These are phyloP conservation scores for Golubevia pallescens DNA, from an alignment of 1,284 basidiomycete genomes.

Conservation along the genomic window DNA sequence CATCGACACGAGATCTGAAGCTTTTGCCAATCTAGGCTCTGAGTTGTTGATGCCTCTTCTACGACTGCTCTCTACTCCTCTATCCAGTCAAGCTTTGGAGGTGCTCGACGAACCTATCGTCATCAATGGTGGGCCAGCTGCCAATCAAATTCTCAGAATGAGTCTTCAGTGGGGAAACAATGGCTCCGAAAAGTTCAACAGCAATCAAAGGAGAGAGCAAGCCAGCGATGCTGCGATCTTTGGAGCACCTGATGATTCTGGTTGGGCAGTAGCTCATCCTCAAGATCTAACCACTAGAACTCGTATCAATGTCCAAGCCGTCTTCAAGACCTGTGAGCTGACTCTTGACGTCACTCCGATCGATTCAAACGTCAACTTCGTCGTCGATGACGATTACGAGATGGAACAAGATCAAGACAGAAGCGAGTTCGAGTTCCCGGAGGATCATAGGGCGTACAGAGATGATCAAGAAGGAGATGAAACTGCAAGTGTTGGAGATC, in stretches of 20 bases:
- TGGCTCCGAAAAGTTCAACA: conserved; percentile 11
- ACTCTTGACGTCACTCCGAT: conserved; percentile 38
- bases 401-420: conserved; percentile 10
- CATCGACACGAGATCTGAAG: conserved; percentile 76
- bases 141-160: conserved; percentile 84
- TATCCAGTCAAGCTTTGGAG: conserved; percentile 83
- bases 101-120: conserved; percentile 87
- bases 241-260: conserved; percentile 43
- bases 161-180: conserved; percentile 66
- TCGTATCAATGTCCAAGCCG: conserved; percentile 45
- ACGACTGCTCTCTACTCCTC: conserved; percentile 81
- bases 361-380: conserved; percentile 48
- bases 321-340: conserved; percentile 51
- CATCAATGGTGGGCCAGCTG: conserved; percentile 75
- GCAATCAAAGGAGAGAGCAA: conserved; percentile 27
- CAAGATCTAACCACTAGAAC: conserved; percentile 45
- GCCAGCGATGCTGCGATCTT: conserved; percentile 39
- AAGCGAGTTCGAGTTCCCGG: background rate
- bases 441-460: background rate
- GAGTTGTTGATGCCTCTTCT: conserved; percentile 89
- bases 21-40: conserved; percentile 76
- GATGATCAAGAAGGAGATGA: conserved; percentile 19
- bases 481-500: conserved; percentile 31
- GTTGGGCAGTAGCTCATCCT: conserved; percentile 53
- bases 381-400: conserved; percentile 37